Base-by-base conservation (phyloP, 805 yeast genomes). In the Pachysolen tannophilus region DNA sequence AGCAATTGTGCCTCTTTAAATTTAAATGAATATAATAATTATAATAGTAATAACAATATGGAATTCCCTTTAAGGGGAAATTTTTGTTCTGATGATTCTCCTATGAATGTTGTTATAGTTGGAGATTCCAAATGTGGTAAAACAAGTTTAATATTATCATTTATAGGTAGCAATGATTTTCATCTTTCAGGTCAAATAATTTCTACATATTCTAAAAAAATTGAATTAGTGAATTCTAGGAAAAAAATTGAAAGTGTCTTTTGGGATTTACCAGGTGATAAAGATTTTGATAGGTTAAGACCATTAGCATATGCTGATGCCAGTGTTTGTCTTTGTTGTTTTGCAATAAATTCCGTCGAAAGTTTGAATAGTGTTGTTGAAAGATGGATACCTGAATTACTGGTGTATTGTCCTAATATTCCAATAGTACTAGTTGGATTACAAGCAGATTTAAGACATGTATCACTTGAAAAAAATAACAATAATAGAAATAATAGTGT, bases 91-190 rank as follows among this genome's bases (percentile, higher is more conserved):
- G n/a, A n/a, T n/a, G n/a, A n/a, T n/a, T n/a, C n/a, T n/a, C 11
- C 20, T 8, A 3, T 67, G 29, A 82, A 82, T 50, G 60, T 83
- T 5, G 94, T 85, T 8, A 82, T 81, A 19, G 92, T 86, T 9
- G 95, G 95, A 6, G 95, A 85, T 53, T 86, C 88, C 45, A 87
- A 84, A 11, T 80, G 90, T 52, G 95, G 95, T 10, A 85, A 85
- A 53, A 86, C 95, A 1, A 80, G 88, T 46, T 55, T 85, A 46
- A 50, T 83, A 39, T 60, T 66, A 20, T 59, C 18, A 11, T 32
- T 26, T 15, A 24, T 23, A 8, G 34, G 34, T 4, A 11, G 25
- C n/a, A 10, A 29, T 10, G n/a, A n/a, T n/a, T n/a, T n/a, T n/a
- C 5, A 24, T 6, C 8, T 11, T 8, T 15, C 6, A 17, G 18